Conservation (phyloP, 768 basidiomycete species). For the Lentinula raphanica region DNA sequence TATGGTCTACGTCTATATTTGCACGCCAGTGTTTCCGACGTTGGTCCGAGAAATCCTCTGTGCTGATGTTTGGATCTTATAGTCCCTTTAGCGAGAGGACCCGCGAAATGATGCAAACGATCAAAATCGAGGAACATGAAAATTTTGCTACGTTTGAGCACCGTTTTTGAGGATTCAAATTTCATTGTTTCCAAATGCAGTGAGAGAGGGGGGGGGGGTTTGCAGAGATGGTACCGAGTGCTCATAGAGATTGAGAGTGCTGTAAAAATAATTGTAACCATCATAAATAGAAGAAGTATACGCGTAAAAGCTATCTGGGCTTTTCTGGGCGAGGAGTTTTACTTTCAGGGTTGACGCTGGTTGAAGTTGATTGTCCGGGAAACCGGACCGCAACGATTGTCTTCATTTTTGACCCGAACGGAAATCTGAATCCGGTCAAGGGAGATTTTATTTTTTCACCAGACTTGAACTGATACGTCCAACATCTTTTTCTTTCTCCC, state of each 20-base stretch:
- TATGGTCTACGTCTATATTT: too few species aligned
- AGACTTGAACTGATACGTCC: too few species aligned
- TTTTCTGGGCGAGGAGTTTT: not conserved
- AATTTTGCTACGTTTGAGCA: not conserved
- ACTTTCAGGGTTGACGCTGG: too few species aligned
- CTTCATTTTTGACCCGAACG: not conserved
- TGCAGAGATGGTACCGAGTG: not conserved
- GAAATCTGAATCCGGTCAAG: not conserved
- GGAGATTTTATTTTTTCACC: not conserved
- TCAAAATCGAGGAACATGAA: not conserved
- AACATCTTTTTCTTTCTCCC: not conserved
- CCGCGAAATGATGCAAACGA: not conserved
- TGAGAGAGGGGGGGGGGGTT: not conserved
- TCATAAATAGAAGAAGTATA: not conserved
- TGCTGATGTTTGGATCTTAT: not conserved
- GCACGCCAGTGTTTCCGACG: not conserved
- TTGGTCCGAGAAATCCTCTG: not conserved
- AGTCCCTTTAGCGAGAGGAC: too few species aligned
- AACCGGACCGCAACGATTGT: not conserved
- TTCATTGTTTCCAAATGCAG: not conserved
- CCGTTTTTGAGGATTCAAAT: too few species aligned
- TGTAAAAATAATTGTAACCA: not conserved
- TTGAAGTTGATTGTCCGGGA: not conserved
- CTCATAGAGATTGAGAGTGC: not conserved
- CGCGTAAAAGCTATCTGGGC: not conserved